A percentile compares a stretch with the other conserved stretches of the same genome.
Evolutionary conservation across 2,329 filamentous ascomycete species (phyloP).

Genomic region (Ophiostoma fasciatum): DNA sequence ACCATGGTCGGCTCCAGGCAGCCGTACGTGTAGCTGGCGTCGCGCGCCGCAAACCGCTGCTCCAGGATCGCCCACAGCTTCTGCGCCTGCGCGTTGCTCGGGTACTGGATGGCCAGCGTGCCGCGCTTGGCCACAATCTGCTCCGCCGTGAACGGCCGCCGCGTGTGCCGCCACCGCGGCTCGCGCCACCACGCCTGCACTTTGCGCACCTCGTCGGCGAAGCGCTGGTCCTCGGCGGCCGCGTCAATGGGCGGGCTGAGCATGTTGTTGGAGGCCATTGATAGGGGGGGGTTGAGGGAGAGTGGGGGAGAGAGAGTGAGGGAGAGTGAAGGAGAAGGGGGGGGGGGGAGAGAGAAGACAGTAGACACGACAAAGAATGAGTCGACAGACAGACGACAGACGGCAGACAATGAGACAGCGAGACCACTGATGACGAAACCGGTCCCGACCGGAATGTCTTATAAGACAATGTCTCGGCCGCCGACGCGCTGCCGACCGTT

Average conservation of each 20-base stretch:
- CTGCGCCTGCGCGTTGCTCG: constrained; percentile 77
- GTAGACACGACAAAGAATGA: not conserved
- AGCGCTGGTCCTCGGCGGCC: constrained; percentile 48
- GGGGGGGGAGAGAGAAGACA: not conserved
- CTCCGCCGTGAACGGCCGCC: constrained; percentile 86
- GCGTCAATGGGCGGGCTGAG: constrained; percentile 40
- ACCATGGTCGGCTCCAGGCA: constrained; percentile 97
- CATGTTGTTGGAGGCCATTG: constrained; percentile 51
- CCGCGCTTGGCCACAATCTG: constrained; percentile 94
- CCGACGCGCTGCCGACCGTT: too few relatives aligned
- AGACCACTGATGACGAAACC: too few relatives aligned
- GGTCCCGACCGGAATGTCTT: too few relatives aligned
- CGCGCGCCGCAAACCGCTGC: constrained; percentile 58
- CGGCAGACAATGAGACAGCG: too few relatives aligned
- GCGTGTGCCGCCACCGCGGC: constrained; percentile 83
- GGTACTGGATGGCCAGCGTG: constrained; percentile 78
- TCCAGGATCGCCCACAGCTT: constrained; percentile 92
- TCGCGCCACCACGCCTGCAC: constrained; percentile 93
- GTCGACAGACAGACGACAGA: not conserved
- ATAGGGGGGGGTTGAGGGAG: constrained; percentile 1
- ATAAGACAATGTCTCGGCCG: too few relatives aligned
- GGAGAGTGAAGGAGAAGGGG: not conserved
- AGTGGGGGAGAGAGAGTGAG: constrained; percentile 1
- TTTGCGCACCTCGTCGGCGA: constrained; percentile 67
- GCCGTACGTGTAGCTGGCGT: constrained; percentile 89